Evolutionary conservation across 2,329 filamentous ascomycete genomes (phyloP).

Genomic region (Colletotrichum eleusines): DNA sequence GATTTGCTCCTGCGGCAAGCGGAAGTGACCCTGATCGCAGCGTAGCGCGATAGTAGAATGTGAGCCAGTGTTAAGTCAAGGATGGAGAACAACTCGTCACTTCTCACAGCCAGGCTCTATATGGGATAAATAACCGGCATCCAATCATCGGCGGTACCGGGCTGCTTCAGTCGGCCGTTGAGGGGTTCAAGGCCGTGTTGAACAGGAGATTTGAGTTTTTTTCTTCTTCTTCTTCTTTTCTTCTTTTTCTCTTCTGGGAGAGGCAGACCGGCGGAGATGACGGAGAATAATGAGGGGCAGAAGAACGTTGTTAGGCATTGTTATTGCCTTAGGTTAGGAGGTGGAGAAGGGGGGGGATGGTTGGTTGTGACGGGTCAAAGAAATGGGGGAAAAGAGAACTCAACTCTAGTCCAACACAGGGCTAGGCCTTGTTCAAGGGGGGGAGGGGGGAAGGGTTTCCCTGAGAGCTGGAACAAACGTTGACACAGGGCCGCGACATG

Average conservation of each 20-base stretch:
- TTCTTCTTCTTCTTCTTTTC: neutral
- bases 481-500: conserved; percentile 19
- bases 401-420: conserved; percentile 1
- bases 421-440: conserved; percentile 1
- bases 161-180: conserved; percentile 16
- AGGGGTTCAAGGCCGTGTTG: conserved; percentile 23
- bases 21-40: conserved; percentile 14
- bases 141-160: conserved; percentile 35
- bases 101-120: conserved; percentile 26
- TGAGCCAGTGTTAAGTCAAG: conserved; percentile 21
- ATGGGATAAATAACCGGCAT: conserved; percentile 5
- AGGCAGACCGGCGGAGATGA: conserved; percentile 9
- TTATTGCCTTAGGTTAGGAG: conserved; percentile 3
- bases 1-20: conserved; percentile 37
- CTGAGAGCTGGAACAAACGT: conserved; percentile 21
- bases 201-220: conserved; percentile 25
- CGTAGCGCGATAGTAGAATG: conserved; percentile 1
- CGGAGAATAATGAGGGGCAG: conserved; percentile 19
- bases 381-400: conserved; percentile 3
- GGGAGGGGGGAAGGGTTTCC: neutral
- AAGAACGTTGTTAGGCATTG: conserved; percentile 13
- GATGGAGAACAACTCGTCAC: conserved; percentile 29
- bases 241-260: conserved; percentile 6
- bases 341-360: neutral
- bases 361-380: conserved; percentile 1